These are phyloP conservation scores for Pseudocohnilembus persalinus DNA, from an alignment of 169 alveolate genomes.

Conservation along the genomic window DNA sequence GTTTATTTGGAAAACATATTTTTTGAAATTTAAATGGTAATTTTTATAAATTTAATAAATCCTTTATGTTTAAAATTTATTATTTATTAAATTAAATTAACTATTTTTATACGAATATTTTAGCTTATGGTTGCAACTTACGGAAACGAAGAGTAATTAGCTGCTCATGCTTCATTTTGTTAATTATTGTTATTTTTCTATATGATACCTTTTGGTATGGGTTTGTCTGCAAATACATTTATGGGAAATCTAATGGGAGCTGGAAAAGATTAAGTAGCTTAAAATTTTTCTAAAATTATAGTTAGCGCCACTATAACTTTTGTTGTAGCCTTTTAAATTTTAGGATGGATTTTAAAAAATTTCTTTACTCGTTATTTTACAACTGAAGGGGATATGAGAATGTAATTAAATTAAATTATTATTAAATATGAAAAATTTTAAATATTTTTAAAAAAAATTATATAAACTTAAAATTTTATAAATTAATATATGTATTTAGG, in stretches of 20 bases:
- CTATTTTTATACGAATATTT: background rate
- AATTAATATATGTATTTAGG: too few relatives aligned
- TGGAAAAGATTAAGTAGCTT: constrained; percentile 3
- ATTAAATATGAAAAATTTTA: too few relatives aligned
- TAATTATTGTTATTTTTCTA: background rate
- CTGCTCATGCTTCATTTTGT: constrained; percentile 11
- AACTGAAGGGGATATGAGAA: too few relatives aligned
- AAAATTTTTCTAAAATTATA: background rate
- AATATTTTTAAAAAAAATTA: too few relatives aligned
- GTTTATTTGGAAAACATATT: background rate
- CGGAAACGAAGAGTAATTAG: background rate
- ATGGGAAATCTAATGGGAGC: constrained; percentile 14
- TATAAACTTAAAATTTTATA: too few relatives aligned
- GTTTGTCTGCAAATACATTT: constrained; percentile 5
- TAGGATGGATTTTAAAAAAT: too few relatives aligned
- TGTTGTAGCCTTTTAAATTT: too few relatives aligned
- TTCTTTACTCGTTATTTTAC: too few relatives aligned
- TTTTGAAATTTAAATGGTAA: background rate
- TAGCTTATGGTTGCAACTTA: background rate
- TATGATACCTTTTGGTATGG: constrained; percentile 17
- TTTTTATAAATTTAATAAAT: too few relatives aligned
- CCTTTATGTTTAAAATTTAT: background rate
- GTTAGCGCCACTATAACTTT: background rate
- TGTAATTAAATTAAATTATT: too few relatives aligned
- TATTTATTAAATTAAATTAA: too few relatives aligned